phyloP scores from a whole-genome alignment of 1,284 basidiomycete genomes.

The Porphyrellus sp. region DNA sequence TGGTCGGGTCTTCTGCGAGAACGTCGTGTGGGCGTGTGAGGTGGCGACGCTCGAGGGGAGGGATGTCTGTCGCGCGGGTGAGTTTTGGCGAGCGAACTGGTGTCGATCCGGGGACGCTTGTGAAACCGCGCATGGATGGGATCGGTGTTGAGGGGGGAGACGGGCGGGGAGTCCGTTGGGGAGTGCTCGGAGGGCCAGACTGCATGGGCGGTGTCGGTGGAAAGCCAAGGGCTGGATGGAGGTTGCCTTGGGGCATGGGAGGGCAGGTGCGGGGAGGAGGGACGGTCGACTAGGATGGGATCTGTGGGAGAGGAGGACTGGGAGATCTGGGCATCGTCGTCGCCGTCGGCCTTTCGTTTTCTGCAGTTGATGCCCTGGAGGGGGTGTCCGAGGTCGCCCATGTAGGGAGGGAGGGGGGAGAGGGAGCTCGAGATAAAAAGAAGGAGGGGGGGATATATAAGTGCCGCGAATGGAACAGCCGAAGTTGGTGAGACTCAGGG shows the following conservation, averaged over 20 bases:
- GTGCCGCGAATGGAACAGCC: conserved; percentile 8
- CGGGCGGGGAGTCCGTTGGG: conserved; percentile 29
- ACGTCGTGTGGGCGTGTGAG: conserved; percentile 26
- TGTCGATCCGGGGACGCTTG: conserved; percentile 35
- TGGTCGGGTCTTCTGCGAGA: conserved; percentile 24
- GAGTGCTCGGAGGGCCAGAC: conserved; percentile 32
- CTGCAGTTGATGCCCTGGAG: conserved; percentile 33
- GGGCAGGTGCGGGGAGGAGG: background rate
- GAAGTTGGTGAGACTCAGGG: conserved; percentile 30
- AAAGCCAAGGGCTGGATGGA: conserved; percentile 32
- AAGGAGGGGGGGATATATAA: conserved; percentile 27
- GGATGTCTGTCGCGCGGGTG: conserved; percentile 18
- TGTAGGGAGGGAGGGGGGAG: conserved; percentile 8
- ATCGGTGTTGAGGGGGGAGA: conserved; percentile 30
- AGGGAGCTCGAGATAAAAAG: conserved; percentile 18
- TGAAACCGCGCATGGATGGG: conserved; percentile 21
- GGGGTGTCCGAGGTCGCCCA: conserved; percentile 34
- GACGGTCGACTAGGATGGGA: conserved; percentile 28
- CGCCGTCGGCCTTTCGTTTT: conserved; percentile 33
- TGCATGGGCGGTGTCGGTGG: conserved; percentile 26
- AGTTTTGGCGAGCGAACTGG: conserved; percentile 14
- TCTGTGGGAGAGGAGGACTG: conserved; percentile 15
- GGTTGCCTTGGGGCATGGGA: conserved; percentile 31
- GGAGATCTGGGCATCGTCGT: conserved; percentile 28
- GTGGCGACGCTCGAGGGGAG: conserved; percentile 21